phyloP scores from a whole-genome alignment of 1,284 basidiomycete genomes.

The Fomes fomentarius region DNA sequence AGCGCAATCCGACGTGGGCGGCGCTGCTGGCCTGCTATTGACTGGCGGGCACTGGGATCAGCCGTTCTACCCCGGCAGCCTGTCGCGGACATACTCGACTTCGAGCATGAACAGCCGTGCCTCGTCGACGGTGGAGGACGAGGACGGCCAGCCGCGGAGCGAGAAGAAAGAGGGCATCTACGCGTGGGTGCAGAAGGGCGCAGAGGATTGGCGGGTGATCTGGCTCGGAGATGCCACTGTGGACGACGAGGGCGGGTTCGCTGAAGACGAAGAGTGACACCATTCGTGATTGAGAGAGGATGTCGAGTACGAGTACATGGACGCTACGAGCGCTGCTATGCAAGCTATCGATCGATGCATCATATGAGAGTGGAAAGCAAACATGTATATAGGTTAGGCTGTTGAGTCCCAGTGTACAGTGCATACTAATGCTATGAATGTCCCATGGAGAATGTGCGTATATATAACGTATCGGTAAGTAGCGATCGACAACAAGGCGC shows the following conservation, averaged over 20 bases:
- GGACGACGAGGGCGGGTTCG: slow-evolving; percentile 31
- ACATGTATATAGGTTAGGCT: slow-evolving; percentile 27
- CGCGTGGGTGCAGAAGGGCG: slow-evolving; percentile 70
- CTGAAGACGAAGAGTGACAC: slow-evolving; percentile 17
- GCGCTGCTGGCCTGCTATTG: slow-evolving; percentile 65
- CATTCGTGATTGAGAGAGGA: slow-evolving; percentile 3
- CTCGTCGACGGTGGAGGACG: slow-evolving; percentile 52
- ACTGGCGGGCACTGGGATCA: slow-evolving; percentile 74
- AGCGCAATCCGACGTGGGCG: slow-evolving; percentile 65
- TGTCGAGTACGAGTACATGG: slow-evolving; percentile 23
- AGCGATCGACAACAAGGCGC: slow-evolving; percentile 5
- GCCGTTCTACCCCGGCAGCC: slow-evolving; percentile 43
- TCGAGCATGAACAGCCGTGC: slow-evolving; percentile 45
- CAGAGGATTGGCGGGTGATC: slow-evolving; percentile 74
- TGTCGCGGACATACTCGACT: slow-evolving; percentile 43
- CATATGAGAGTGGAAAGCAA: slow-evolving; percentile 21
- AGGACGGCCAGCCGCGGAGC: slow-evolving; percentile 24
- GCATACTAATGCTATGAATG: slow-evolving; percentile 20
- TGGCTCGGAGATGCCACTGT: slow-evolving; percentile 69
- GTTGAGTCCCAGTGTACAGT: slow-evolving; percentile 25
- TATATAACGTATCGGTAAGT: slow-evolving; percentile 1
- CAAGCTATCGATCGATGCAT: slow-evolving; percentile 10
- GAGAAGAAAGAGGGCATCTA: slow-evolving; percentile 66
- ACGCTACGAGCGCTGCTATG: slow-evolving; percentile 10
- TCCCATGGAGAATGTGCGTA: no score